Percentiles rank a stretch among this genome's conserved stretches.
phyloP scores from a whole-genome alignment of 257 asterid genomes.

The Scutellaria baicalensis region DNA sequence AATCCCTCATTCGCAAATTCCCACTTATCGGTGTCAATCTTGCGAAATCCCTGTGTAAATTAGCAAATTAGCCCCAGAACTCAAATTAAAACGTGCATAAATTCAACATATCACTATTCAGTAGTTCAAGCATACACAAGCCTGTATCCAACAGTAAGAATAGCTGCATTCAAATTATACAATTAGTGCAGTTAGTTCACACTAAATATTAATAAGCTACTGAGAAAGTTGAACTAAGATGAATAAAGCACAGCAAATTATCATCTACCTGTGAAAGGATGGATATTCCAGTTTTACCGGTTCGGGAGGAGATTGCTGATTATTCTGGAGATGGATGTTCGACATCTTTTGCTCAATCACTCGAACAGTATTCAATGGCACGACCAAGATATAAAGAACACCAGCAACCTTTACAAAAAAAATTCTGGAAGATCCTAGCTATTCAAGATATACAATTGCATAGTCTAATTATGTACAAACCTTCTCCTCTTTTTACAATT shows the following conservation, averaged over 20 bases:
- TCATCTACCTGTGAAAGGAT: conserved; percentile 41
- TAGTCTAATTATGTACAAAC: background rate
- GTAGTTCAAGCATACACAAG: background rate
- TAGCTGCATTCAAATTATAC: conserved; percentile 12
- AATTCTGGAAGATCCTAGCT: background rate
- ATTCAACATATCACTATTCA: background rate
- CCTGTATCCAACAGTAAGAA: conserved; percentile 10
- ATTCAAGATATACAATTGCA: background rate
- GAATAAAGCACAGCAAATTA: background rate
- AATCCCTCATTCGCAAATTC: conserved; percentile 66
- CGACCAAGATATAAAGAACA: conserved; percentile 4
- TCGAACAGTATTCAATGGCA: background rate
- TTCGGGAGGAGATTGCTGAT: conserved; percentile 7
- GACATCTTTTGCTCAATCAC: conserved; percentile 15
- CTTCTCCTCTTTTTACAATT: background rate
- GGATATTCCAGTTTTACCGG: conserved; percentile 32
- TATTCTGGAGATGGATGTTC: conserved; percentile 9
- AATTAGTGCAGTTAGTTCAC: conserved; percentile 6
- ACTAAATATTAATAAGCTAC: background rate
- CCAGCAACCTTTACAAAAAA: conserved; percentile 1
- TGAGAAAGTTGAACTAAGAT: background rate
- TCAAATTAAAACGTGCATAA: background rate
- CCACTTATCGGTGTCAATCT: conserved; percentile 63
- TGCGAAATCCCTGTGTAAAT: conserved; percentile 62
- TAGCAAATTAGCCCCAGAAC: background rate